These are phyloP conservation scores for Salvia hispanica DNA, from an alignment of 257 asterid genomes.

Conservation along the genomic window DNA sequence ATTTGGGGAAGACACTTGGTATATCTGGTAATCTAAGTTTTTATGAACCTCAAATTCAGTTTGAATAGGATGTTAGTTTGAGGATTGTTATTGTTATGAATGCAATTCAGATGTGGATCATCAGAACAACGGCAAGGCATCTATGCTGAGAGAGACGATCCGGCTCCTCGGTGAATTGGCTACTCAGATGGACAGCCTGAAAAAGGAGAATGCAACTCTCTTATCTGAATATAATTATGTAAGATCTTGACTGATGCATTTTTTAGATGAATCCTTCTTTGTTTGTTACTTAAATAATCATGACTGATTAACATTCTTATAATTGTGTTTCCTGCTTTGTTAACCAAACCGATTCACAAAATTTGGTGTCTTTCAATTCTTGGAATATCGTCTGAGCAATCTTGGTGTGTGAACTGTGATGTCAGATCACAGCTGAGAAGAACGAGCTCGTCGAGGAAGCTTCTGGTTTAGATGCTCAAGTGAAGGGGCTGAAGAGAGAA, in stretches of 20 bases:
- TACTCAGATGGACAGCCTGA: constrained; percentile 52
- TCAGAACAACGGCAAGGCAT: constrained; percentile 62
- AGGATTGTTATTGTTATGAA: background rate
- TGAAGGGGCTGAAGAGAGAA: constrained; percentile 53
- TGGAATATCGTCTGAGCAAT: background rate
- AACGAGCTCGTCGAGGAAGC: constrained; percentile 67
- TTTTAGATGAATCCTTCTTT: background rate
- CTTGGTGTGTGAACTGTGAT: constrained; percentile 8
- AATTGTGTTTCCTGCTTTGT: too few relatives aligned
- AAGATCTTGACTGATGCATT: constrained; percentile 32
- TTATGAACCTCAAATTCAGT: background rate
- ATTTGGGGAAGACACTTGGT: constrained; percentile 58
- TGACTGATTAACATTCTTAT: too few relatives aligned
- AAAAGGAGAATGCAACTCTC: constrained; percentile 55
- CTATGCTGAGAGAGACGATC: constrained; percentile 51
- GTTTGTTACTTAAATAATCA: background rate
- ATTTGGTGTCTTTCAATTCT: constrained; percentile 7
- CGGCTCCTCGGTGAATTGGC: constrained; percentile 52
- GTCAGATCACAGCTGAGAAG: constrained; percentile 58
- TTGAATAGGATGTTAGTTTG: background rate
- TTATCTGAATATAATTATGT: constrained; percentile 63
- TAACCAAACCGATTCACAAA: background rate
- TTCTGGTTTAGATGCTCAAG: constrained; percentile 51
- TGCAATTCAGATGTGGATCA: constrained; percentile 42
- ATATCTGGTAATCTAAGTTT: constrained; percentile 22